Evolutionary conservation across 176 grass and related monocot genomes (phyloP).

Genomic region (Saccharum officinarum): DNA sequence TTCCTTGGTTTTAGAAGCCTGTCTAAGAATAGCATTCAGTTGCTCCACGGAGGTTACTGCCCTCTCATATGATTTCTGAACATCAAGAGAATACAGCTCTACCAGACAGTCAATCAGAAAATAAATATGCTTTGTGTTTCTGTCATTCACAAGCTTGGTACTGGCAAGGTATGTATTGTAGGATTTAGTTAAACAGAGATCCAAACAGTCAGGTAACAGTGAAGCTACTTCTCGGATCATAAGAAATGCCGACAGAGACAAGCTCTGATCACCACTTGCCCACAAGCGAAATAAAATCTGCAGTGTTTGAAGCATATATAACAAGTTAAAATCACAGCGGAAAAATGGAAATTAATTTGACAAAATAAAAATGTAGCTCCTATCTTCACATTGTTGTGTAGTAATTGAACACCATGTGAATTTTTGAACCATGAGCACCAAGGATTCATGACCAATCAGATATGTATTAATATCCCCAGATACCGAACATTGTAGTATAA

Average conservation of each 20-base stretch:
- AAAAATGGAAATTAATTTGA: not conserved
- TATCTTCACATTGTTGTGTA: not conserved
- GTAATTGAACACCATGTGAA: not conserved
- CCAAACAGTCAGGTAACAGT: constrained; percentile 65
- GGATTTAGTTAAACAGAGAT: constrained; percentile 66
- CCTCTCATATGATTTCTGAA: constrained; percentile 67
- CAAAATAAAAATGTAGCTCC: constrained; percentile 3
- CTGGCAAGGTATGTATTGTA: constrained; percentile 74
- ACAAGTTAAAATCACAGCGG: not conserved
- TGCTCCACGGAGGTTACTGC: constrained; percentile 61
- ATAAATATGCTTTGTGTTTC: constrained; percentile 61
- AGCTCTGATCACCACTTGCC: constrained; percentile 72
- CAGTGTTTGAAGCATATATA: constrained; percentile 12
- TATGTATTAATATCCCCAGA: constrained; percentile 12
- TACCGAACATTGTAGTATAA: not conserved
- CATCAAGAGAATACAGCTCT: constrained; percentile 85
- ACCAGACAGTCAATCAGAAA: constrained; percentile 67
- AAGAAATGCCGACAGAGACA: constrained; percentile 71
- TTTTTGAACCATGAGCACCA: constrained; percentile 5
- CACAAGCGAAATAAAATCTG: constrained; percentile 86
- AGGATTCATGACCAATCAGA: not conserved
- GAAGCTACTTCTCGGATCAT: constrained; percentile 68
- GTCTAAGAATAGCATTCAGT: constrained; percentile 65
- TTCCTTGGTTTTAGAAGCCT: constrained; percentile 68
- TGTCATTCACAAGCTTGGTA: constrained; percentile 69